Evolutionary conservation across 495 filamentous ascomycete species (phyloP), one percentile per base, ranked within the genome.

Genomic region (Xanthoparmelia taractica): DNA sequence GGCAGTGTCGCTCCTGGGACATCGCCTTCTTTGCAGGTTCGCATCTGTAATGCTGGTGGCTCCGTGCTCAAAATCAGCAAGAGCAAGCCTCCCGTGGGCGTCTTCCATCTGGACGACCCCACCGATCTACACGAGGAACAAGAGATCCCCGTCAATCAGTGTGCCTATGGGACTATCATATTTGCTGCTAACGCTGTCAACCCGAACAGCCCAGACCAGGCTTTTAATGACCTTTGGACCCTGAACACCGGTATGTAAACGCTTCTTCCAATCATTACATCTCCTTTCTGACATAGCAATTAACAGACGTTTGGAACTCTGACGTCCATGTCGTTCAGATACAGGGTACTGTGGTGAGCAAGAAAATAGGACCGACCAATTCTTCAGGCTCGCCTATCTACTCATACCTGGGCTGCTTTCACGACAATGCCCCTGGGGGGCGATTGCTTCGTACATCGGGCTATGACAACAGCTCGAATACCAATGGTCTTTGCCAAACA

Each of bases 321-420:
- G 48, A 27, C 27, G 69, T 75, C 23, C 73, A 76, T 52, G 66
- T 71, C 4, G 67, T 76, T 18, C 58, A 71, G 60, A 69, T 73
- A 34, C 69, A 68, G 36, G 73, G 76, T 5, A 69, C 63, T 15
- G 67, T 75, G 13, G 43, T 70, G 11, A 67, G 63, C 17, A 57
- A 60, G 0, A 65, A 71, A 34, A 57, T 71, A 27, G 75, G 75
- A 25, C 75, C 75, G 15, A 62, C 71, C 4, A 63, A 67, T 17
- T 36, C 67, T 1, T 66, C 68, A 43, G 69, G 70, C 0, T 57
- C 56, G 15, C 63, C 54, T 4, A 66, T 66, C 47, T 76, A 68
- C 55, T 57, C 65, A 12, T 76, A 76, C 37, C 56, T 72, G 17
- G 74, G 74, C 10, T 76, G 74, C 63, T 76, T 68, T 23, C 65